Base-by-base conservation (phyloP, 768 basidiomycete genomes). In the Suillus ampliporus region DNA sequence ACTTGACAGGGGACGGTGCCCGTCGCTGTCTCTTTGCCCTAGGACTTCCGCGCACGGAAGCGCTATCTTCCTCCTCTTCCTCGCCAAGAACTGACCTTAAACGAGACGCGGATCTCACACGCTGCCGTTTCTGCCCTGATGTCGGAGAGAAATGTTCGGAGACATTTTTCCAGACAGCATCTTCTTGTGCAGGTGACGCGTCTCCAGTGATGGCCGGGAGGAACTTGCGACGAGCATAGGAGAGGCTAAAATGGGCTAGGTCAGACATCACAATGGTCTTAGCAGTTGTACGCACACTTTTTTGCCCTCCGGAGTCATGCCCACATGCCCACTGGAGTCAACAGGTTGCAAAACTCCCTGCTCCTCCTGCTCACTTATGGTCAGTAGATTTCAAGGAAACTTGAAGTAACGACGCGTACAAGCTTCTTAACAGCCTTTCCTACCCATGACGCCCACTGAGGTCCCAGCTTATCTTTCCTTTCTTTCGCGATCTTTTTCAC, bases 391-490 rank as follows among this genome's bases (percentile, higher is more conserved):
- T 37, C 5, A 50, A n/a, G 23, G 9, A 41, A 19, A 41, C 3
- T 60, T 21, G 37, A 3, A 34, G 31, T 13, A 40, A 44, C 19
- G 4, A 51, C 8, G 37, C 80, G 15, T 38, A 83, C 84, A 51
- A 85, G 75, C 62, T 77, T 81, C 40, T 78, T 74, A 1, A 84
- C 75, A 9, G 83, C 78, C 60, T 78, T 80, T 34, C 75, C 69
- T 28, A 85, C 80, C 81, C 82, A 84, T 34, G 70, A 78, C 15
- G 77, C 71, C 84, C 84, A 85, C 40, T 80, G 76, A 7, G 82
- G 81, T 4, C 84, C 83, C 11, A 85, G 74, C 52, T 75, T 80
- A 52, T 83, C 83, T 60, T 80, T 76, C 48, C 75, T 77, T 34
- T 72, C 74, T 50, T 78, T 67, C 13, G 83, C 84, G 56, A 72